Percentiles rank a stretch among this genome's conserved stretches.
These are phyloP conservation scores for Hypomyces perniciosus DNA, from an alignment of 2,329 filamentous ascomycete species.

Conservation along the genomic window DNA sequence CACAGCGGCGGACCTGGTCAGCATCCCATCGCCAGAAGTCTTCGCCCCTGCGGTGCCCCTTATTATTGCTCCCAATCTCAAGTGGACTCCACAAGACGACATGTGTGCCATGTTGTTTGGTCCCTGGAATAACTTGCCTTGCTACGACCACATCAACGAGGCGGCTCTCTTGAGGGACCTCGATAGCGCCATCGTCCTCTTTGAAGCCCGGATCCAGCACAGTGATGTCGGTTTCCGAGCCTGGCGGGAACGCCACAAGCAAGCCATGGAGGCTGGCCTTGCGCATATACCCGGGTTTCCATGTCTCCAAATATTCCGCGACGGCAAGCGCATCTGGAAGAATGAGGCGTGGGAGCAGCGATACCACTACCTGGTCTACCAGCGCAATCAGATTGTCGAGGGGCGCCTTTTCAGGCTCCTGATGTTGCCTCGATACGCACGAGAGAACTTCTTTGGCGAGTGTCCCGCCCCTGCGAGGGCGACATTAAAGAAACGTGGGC, in stretches of 20 bases:
- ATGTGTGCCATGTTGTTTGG: constrained; percentile 10
- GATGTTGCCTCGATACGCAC: constrained; percentile 4
- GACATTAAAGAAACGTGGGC: not conserved
- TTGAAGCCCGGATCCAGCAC: constrained; percentile 19
- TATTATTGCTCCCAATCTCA: not conserved
- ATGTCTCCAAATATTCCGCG: constrained; percentile 4
- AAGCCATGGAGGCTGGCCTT: constrained; percentile 18
- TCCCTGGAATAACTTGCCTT: constrained; percentile 13
- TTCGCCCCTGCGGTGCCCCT: not conserved
- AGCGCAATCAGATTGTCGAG: constrained; percentile 16
- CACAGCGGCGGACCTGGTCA: not conserved
- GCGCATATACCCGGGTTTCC: constrained; percentile 12
- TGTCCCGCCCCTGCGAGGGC: constrained; percentile 2
- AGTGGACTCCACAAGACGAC: constrained; percentile 7
- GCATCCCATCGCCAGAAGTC: not conserved
- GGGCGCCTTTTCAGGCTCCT: constrained; percentile 1
- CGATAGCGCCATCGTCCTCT: constrained; percentile 17
- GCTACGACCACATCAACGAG: constrained; percentile 6
- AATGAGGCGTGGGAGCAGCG: constrained; percentile 19
- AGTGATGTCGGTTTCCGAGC: constrained; percentile 18
- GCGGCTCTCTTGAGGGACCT: constrained; percentile 14
- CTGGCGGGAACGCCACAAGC: constrained; percentile 18
- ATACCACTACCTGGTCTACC: constrained; percentile 19
- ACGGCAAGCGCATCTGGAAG: constrained; percentile 10
- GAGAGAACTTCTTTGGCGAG: constrained; percentile 8